Evolutionary conservation across 1,284 basidiomycete species (phyloP).

Genomic region (Pseudozyma thailandica): DNA sequence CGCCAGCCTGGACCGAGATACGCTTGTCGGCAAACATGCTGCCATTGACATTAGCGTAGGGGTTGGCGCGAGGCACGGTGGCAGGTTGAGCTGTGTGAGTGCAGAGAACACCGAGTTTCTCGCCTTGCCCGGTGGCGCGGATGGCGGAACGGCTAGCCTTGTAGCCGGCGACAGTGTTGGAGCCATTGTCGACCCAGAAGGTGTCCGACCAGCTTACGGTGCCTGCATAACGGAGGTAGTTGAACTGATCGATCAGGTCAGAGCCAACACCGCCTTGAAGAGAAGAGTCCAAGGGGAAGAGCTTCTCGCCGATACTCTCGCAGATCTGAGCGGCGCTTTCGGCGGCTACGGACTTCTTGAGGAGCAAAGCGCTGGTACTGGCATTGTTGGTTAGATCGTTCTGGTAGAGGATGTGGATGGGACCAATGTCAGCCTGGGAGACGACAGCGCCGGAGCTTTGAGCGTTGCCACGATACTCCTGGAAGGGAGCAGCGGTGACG

Average conservation of each 20-base stretch:
- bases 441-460: not conserved
- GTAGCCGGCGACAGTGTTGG: conserved; percentile 22
- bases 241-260: conserved; percentile 40
- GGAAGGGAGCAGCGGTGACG: conserved; percentile 11
- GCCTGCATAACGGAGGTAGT: conserved; percentile 32
- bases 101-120: conserved; percentile 44
- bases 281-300: conserved; percentile 36
- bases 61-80: conserved; percentile 9
- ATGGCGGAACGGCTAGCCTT: conserved; percentile 18
- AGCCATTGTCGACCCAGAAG: conserved; percentile 21
- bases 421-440: conserved; percentile 24
- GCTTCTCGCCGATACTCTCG: conserved; percentile 39
- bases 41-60: conserved; percentile 16
- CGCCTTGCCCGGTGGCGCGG: conserved; percentile 15
- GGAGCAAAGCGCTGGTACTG: conserved; percentile 48
- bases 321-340: conserved; percentile 39
- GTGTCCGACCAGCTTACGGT: conserved; percentile 21
- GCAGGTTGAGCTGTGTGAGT: conserved; percentile 30
- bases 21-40: conserved; percentile 10
- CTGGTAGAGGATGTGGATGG: conserved; percentile 52
- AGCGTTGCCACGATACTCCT: conserved; percentile 1
- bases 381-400: conserved; percentile 53
- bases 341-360: conserved; percentile 25
- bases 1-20: conserved; percentile 22
- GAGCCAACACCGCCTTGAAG: conserved; percentile 18